phyloP scores from a whole-genome alignment of 257 asterid species.

The Plantago elongata region DNA sequence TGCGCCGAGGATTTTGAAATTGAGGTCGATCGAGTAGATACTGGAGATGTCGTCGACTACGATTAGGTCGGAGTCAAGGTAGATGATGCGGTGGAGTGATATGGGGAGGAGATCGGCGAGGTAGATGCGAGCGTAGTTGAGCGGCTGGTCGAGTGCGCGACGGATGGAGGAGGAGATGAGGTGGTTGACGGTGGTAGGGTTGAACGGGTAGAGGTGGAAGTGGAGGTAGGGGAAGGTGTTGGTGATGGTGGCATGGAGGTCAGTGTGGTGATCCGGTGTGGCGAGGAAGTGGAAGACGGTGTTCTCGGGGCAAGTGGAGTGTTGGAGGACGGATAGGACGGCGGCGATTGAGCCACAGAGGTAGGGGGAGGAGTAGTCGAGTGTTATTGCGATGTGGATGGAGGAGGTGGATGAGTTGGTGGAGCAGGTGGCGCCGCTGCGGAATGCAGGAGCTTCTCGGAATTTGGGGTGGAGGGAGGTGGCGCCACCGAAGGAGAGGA shows the following conservation, averaged over 20 bases:
- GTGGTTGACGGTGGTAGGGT: no score
- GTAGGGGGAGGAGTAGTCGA: constrained; percentile 82
- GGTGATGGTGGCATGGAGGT: no score
- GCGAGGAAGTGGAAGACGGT: no score
- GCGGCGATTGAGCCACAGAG: no score
- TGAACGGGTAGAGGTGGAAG: no score
- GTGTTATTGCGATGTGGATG: no score
- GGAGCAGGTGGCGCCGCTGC: constrained; percentile 60
- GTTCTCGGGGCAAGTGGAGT: no score
- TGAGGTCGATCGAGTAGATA: constrained; percentile 55
- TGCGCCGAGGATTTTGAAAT: constrained; percentile 57
- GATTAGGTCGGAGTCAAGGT: constrained; percentile 84
- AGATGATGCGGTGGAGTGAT: constrained; percentile 53
- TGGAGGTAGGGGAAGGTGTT: no score
- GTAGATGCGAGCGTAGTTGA: constrained; percentile 88
- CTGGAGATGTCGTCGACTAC: constrained; percentile 73
- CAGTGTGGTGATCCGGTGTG: no score
- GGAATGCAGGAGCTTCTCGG: constrained; percentile 84
- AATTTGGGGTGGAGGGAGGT: constrained; percentile 42
- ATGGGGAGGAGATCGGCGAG: constrained; percentile 66
- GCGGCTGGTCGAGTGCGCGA: no score
- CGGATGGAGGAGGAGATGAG: no score
- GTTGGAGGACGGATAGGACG: no score
- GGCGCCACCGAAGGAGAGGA: constrained; percentile 22
- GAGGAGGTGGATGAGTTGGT: constrained; percentile 31